phyloP scores from a whole-genome alignment of 257 asterid species.

The Nicotiana paniculata region DNA sequence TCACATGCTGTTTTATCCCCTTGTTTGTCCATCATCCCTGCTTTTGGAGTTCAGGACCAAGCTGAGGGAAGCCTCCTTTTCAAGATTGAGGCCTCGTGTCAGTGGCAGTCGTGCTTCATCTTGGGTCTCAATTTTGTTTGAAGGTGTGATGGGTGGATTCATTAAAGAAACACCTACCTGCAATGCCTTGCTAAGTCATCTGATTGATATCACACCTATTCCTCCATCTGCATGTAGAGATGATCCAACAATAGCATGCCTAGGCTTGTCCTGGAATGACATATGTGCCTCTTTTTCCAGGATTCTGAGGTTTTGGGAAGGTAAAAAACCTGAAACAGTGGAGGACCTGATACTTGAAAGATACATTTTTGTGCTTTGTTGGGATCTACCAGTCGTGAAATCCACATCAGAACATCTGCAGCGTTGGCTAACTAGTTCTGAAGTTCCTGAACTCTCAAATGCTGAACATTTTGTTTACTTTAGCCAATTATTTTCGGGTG shows the following conservation, averaged over 20 bases:
- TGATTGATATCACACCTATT: slow-evolving; percentile 69
- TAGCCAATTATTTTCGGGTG: slow-evolving; percentile 48
- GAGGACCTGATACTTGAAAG: slow-evolving; percentile 86
- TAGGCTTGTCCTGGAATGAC: slow-evolving; percentile 57
- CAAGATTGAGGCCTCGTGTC: slow-evolving; percentile 27
- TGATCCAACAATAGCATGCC: slow-evolving; percentile 32
- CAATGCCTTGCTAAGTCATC: slow-evolving; percentile 54
- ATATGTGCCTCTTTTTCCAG: slow-evolving; percentile 41
- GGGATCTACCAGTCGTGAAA: slow-evolving; percentile 60
- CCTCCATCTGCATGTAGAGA: slow-evolving; percentile 58
- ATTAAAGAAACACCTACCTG: slow-evolving; percentile 36
- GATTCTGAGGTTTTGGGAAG: slow-evolving; percentile 71
- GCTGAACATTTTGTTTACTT: slow-evolving; percentile 50
- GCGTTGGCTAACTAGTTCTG: slow-evolving; percentile 27
- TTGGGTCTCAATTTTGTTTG: slow-evolving; percentile 67
- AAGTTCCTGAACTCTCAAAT: slow-evolving; percentile 40
- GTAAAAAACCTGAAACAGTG: slow-evolving; percentile 48
- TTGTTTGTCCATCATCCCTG: slow-evolving; percentile 68
- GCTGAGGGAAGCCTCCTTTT: slow-evolving; percentile 52
- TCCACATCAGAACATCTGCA: slow-evolving; percentile 36
- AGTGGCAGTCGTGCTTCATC: slow-evolving; percentile 43
- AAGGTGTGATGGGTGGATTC: slow-evolving; percentile 33
- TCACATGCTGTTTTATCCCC: slow-evolving; percentile 71
- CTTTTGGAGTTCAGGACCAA: slow-evolving; percentile 67
- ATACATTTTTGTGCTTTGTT: slow-evolving; percentile 83